phyloP scores from a whole-genome alignment of 768 basidiomycete genomes.

The Artomyces pyxidatus region DNA sequence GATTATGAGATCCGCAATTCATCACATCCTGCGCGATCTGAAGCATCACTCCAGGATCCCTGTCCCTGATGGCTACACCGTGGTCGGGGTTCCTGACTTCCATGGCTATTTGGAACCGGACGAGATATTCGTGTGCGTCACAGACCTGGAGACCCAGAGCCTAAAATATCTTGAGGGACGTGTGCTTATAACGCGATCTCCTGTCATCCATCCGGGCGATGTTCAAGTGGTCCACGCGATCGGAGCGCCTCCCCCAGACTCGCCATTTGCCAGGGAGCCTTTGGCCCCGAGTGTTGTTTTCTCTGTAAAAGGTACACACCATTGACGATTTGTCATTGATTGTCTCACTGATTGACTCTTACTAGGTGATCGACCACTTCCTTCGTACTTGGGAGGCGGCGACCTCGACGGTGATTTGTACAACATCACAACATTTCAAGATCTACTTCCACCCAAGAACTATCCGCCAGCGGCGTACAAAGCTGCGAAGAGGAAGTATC shows the following conservation, averaged over 20 bases:
- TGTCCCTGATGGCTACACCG: constrained; percentile 50
- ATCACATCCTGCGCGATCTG: constrained; percentile 58
- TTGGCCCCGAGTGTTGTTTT: constrained; percentile 59
- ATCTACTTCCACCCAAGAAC: constrained; percentile 20
- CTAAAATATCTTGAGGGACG: constrained; percentile 44
- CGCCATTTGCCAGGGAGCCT: constrained; percentile 43
- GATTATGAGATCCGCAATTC: constrained; percentile 43
- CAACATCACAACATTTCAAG: constrained; percentile 27
- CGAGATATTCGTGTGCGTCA: constrained; percentile 56
- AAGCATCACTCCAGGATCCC: constrained; percentile 63
- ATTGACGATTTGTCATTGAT: background rate
- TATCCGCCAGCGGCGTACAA: constrained; percentile 39
- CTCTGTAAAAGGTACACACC: constrained; percentile 42
- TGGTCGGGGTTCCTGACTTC: constrained; percentile 68
- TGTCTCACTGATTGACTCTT: background rate
- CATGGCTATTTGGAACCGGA: constrained; percentile 42
- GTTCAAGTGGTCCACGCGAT: constrained; percentile 54
- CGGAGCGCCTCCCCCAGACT: constrained; percentile 43
- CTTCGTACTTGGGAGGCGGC: constrained; percentile 58
- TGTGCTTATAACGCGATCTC: constrained; percentile 53
- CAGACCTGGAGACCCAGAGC: constrained; percentile 28
- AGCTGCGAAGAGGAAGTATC: constrained; percentile 36
- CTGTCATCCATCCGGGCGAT: constrained; percentile 64
- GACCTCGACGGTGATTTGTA: constrained; percentile 64
- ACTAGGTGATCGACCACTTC: constrained; percentile 50